Conservation (phyloP, 352 stramenopile species). For the Aphanomyces cochlioides region DNA sequence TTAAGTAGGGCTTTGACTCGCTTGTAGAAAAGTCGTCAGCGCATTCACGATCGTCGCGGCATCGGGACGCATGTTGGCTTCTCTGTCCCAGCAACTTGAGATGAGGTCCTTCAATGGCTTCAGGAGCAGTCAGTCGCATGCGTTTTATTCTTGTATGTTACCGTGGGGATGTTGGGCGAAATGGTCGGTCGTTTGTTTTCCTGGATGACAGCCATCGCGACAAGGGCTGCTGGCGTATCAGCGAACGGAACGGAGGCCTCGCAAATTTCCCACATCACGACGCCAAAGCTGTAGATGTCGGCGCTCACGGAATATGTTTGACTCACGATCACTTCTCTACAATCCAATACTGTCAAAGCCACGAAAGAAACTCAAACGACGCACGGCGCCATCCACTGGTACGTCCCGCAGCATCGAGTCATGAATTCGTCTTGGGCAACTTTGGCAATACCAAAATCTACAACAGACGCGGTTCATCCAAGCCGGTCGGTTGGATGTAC, state of each 20-base stretch:
- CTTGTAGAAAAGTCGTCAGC: conserved; percentile 29
- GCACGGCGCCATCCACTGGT: conserved; percentile 81
- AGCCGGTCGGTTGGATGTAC: conserved; percentile 31
- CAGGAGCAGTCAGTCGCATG: not conserved
- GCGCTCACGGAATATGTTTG: conserved; percentile 61
- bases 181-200: conserved; percentile 60
- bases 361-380: conserved; percentile 13
- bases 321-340: conserved; percentile 65
- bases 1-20: conserved; percentile 23
- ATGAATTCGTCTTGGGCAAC: conserved; percentile 53
- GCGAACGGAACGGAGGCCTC: conserved; percentile 58
- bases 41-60: conserved; percentile 26
- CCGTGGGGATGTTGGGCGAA: conserved; percentile 52
- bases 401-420: conserved; percentile 74
- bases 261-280: conserved; percentile 82
- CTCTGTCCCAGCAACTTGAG: conserved; percentile 59
- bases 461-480: not conserved
- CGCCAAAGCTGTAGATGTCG: conserved; percentile 76
- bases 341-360: conserved; percentile 6
- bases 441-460: conserved; percentile 76
- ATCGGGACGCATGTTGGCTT: conserved; percentile 43
- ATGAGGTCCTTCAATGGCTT: conserved; percentile 64
- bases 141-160: conserved; percentile 28
- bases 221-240: conserved; percentile 46
- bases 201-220: conserved; percentile 62